Conservation (phyloP, 2,329 filamentous ascomycete genomes). For the Escovopsis sp. region DNA sequence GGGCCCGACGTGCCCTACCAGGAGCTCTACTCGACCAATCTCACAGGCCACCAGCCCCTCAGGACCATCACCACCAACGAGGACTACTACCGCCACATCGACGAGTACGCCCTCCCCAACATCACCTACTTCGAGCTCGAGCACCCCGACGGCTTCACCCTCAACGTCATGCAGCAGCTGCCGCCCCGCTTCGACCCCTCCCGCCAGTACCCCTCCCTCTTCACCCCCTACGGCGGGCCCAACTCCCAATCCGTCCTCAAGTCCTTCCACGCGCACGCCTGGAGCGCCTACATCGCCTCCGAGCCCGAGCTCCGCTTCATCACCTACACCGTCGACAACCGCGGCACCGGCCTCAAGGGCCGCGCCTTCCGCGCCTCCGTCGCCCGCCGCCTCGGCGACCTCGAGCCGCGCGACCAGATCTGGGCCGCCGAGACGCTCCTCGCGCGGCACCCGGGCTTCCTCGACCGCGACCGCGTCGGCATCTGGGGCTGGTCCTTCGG, state of each 20-base stretch:
- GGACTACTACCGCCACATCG: slow-evolving; percentile 36
- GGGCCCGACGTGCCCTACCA: slow-evolving; percentile 57
- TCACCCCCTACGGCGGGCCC: slow-evolving; percentile 54
- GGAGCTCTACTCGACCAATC: slow-evolving; percentile 45
- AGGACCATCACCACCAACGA: slow-evolving; percentile 45
- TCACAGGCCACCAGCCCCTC: slow-evolving; percentile 28
- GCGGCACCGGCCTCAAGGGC: slow-evolving; percentile 50
- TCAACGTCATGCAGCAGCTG: slow-evolving; percentile 51
- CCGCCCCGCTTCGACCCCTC: slow-evolving; percentile 46
- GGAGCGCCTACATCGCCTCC: slow-evolving; percentile 48
- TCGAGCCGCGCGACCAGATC: slow-evolving; percentile 52
- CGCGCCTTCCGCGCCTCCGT: slow-evolving; percentile 46
- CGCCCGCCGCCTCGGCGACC: slow-evolving; percentile 40
- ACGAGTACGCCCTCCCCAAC: slow-evolving; percentile 46
- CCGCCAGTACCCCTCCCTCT: slow-evolving; percentile 51
- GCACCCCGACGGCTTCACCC: slow-evolving; percentile 42
- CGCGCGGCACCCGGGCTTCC: slow-evolving; percentile 29
- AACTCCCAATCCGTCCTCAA: slow-evolving; percentile 47
- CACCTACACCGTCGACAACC: slow-evolving; percentile 52
- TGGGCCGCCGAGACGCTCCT: slow-evolving; percentile 46
- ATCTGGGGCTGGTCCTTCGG: slow-evolving; percentile 59
- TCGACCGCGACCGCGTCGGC: slow-evolving; percentile 43
- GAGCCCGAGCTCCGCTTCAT: slow-evolving; percentile 54
- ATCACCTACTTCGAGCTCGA: slow-evolving; percentile 47
- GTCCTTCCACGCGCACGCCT: slow-evolving; percentile 36